A percentile compares a stretch with the other conserved stretches of the same genome.
phyloP scores from a whole-genome alignment of 2,329 filamentous ascomycete genomes.

The Diaporthe citriasiana region DNA sequence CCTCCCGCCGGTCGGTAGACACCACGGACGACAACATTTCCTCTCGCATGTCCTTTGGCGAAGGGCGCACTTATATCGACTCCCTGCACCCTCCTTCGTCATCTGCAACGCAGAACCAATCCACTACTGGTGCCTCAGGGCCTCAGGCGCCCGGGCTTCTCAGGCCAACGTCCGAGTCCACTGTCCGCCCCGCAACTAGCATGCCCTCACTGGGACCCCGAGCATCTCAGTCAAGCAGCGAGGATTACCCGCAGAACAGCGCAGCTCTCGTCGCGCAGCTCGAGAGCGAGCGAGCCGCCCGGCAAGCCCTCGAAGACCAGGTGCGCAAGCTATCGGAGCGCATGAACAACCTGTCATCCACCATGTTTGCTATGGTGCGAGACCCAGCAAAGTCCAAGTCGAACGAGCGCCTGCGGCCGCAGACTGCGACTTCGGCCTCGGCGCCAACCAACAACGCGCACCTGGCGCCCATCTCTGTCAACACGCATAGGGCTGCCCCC shows the following conservation, averaged over 20 bases:
- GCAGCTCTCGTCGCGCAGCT: constrained; percentile 66
- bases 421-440: constrained; percentile 42
- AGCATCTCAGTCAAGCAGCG: constrained; percentile 41
- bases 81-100: constrained; percentile 56
- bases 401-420: constrained; percentile 46
- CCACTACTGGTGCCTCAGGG: constrained; percentile 41
- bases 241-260: constrained; percentile 60
- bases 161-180: constrained; percentile 61
- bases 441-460: constrained; percentile 43
- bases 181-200: constrained; percentile 63
- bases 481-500: constrained; percentile 22
- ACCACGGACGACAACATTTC: constrained; percentile 46
- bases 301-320: constrained; percentile 68
- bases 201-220: constrained; percentile 55
- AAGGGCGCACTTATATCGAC: constrained; percentile 61
- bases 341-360: constrained; percentile 61
- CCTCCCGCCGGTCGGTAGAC: constrained; percentile 54
- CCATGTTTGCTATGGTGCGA: constrained; percentile 56
- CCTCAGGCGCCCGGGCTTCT: constrained; percentile 43
- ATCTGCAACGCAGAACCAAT: constrained; percentile 48
- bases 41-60: constrained; percentile 61
- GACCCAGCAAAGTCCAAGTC: constrained; percentile 53
- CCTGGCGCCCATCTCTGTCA: constrained; percentile 38
- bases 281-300: constrained; percentile 68
- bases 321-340: constrained; percentile 67